Percentiles rank a stretch among this genome's conserved stretches.
phyloP scores from a whole-genome alignment of 306 rosid species.

The Trichosanthes truncata region DNA sequence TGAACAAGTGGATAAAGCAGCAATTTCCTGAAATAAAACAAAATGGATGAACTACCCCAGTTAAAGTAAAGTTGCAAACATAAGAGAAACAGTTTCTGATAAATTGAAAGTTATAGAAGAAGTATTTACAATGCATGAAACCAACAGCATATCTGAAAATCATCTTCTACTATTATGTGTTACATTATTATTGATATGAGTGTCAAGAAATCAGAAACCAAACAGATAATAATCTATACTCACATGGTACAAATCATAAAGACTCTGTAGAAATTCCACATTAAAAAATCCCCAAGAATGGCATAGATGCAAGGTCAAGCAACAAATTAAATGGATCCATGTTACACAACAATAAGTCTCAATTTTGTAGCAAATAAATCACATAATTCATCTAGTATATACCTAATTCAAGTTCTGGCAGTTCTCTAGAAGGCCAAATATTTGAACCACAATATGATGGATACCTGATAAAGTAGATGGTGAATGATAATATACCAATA shows the following conservation, averaged over 20 bases:
- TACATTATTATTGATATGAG: background rate
- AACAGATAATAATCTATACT: background rate
- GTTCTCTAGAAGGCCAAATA: slow-evolving; percentile 67
- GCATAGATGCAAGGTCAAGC: background rate
- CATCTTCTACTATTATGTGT: background rate
- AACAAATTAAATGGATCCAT: background rate
- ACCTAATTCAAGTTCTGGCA: slow-evolving; percentile 89
- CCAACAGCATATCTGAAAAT: background rate
- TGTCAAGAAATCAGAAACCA: background rate
- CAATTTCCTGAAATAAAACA: background rate
- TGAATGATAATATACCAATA: slow-evolving; percentile 11
- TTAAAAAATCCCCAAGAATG: background rate
- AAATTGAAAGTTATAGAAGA: background rate
- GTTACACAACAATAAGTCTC: slow-evolving; percentile 1
- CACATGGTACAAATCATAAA: background rate
- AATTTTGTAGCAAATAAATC: background rate
- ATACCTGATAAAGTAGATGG: slow-evolving; percentile 44
- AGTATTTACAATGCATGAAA: background rate
- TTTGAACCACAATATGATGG: slow-evolving; percentile 88
- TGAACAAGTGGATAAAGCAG: background rate
- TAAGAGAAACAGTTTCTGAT: background rate
- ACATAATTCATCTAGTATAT: slow-evolving; percentile 19
- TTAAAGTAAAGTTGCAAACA: background rate
- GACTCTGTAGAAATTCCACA: background rate
- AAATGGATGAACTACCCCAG: background rate